Evolutionary conservation across 1,139 yeast genomes (phyloP), one percentile per base, ranked within the genome.

Genomic region (Hansenula anomala): DNA sequence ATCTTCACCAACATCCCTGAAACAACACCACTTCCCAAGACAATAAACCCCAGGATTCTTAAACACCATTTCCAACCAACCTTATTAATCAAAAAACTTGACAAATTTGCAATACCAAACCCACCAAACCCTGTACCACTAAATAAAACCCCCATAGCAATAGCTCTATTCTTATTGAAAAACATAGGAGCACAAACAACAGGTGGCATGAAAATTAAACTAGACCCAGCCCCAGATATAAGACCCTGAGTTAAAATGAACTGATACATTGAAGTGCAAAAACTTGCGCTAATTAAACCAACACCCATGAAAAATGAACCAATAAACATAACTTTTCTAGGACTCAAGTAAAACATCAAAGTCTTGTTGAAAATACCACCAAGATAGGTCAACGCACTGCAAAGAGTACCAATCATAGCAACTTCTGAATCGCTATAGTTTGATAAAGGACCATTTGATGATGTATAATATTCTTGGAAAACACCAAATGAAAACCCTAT

Each of bases 81-180:
- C 3, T 43, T 27, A 4, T 58, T 44, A 30, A 67, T 50, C 23
- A 68, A 52, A 16, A 42, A 51, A 25, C 66, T 48, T 1, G 65
- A 53, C 6, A 66, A 40, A 7, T 67, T 61, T 1, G 71, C 71
- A 49, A 67, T 47, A 0, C 58, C 60, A 32, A 69, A 52, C 3
- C 69, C 73, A 5, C 74, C 74, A 33, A 67, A 49, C 6, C 73
- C 73, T 0, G 72, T 61, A 2, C 74, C 74, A 11, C 69, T 53
- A 41, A 68, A 67, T 6, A 68, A 48, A 14, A 66, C 39, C 1
- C 73, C 73, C 63, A 66, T 58, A 1, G 73, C 73, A 38, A 64
- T 56, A 8, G 68, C 72, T 39, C 73, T 49, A 39, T 63, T 62
- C 30, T 55, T 50, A 26, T 54, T 54, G 46, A 63, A 69, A 42